phyloP scores from a whole-genome alignment of 2,329 filamentous ascomycete species.

The Diaporthe sp. region DNA sequence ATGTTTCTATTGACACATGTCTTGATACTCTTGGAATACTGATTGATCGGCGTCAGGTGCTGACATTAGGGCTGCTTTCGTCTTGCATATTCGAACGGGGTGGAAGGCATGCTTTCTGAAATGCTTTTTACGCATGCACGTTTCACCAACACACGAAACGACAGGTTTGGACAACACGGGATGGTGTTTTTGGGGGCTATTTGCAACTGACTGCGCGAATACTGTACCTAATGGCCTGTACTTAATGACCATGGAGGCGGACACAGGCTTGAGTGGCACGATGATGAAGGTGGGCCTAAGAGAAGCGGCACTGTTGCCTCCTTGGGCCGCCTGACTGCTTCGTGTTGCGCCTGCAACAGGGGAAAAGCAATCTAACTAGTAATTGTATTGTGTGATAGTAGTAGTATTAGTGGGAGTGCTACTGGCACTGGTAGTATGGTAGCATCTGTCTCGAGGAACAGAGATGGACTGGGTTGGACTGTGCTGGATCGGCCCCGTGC shows the following conservation, averaged over 20 bases:
- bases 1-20: background rate
- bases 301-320: background rate
- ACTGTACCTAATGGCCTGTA: conserved; percentile 26
- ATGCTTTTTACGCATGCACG: background rate
- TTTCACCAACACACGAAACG: background rate
- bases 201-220: background rate
- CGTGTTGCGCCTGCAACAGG: conserved; percentile 17
- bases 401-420: background rate
- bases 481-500: background rate
- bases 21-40: background rate
- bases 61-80: background rate
- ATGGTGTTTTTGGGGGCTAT: background rate
- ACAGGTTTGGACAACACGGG: background rate
- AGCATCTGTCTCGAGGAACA: background rate
- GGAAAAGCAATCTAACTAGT: conserved; percentile 17
- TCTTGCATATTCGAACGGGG: background rate
- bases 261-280: background rate
- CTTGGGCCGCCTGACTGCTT: background rate
- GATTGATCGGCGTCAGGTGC: background rate
- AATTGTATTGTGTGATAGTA: conserved; percentile 31
- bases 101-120: background rate
- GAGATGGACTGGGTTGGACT: background rate
- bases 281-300: background rate
- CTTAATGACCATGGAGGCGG: conserved; percentile 8
- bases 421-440: background rate